Evolutionary conservation across 495 filamentous ascomycete genomes (phyloP).

Genomic region (Letharia lupina): DNA sequence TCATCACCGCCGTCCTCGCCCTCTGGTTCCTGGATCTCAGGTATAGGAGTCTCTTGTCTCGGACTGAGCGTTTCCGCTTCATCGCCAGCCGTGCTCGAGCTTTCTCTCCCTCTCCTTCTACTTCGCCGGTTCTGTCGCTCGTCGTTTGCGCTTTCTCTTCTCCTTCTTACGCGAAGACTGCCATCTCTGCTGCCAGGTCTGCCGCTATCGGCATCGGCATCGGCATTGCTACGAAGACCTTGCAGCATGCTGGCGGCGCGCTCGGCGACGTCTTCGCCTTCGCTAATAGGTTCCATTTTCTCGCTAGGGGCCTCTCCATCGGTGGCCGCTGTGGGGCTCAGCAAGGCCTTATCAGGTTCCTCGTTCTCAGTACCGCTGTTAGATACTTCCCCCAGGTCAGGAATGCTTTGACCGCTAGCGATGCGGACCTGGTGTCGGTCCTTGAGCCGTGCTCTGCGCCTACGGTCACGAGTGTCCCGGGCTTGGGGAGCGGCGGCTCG

Average conservation of each 20-base stretch:
- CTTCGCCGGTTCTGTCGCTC: conserved; percentile 51
- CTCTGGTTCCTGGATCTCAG: conserved; percentile 27
- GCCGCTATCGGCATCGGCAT: conserved; percentile 48
- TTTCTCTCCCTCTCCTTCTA: conserved; percentile 39
- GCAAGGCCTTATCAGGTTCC: conserved; percentile 20
- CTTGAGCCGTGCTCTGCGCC: conserved; percentile 78
- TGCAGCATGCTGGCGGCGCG: conserved; percentile 76
- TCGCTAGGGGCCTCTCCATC: conserved; percentile 24
- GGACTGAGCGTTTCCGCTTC: conserved; percentile 30
- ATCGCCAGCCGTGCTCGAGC: conserved; percentile 38
- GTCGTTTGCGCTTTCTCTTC: conserved; percentile 62
- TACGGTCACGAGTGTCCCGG: conserved; percentile 75
- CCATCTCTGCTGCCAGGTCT: conserved; percentile 38
- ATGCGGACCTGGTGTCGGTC: conserved; percentile 88
- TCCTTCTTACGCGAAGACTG: conserved; percentile 47
- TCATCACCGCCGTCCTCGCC: conserved; percentile 20
- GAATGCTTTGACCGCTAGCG: conserved; percentile 76
- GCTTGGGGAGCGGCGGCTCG: conserved; percentile 87
- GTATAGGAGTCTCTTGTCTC: conserved; percentile 18
- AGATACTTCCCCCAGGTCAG: conserved; percentile 44
- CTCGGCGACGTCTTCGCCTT: conserved; percentile 69
- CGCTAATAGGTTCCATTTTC: conserved; percentile 41
- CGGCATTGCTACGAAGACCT: conserved; percentile 51
- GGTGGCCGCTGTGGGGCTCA: conserved; percentile 28
- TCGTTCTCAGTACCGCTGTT: conserved; percentile 27